These are phyloP conservation scores for Aspergillus sp. DNA, from an alignment of 2,329 filamentous ascomycete species.

Conservation along the genomic window DNA sequence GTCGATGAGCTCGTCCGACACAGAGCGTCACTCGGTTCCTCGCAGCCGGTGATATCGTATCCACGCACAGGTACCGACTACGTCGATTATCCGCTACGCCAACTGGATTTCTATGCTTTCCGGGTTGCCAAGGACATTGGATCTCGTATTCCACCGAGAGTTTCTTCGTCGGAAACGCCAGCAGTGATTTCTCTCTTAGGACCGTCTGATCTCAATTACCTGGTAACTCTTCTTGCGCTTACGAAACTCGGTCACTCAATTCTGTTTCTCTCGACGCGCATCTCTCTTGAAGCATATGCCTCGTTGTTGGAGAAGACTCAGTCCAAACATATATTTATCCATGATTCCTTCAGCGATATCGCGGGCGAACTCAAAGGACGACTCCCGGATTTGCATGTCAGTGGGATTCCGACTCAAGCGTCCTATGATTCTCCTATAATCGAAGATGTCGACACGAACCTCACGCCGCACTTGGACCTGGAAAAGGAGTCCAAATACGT, in stretches of 20 bases:
- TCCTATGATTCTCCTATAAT: conserved; percentile 14
- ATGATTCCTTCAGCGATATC: conserved; percentile 17
- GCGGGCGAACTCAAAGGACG: conserved; percentile 16
- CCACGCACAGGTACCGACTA: conserved; percentile 40
- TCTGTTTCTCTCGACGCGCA: conserved; percentile 49
- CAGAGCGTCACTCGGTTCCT: conserved; percentile 27
- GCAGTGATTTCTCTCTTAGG: conserved; percentile 46
- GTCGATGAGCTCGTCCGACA: conserved; percentile 36
- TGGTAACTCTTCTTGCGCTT: conserved; percentile 49
- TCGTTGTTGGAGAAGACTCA: conserved; percentile 41
- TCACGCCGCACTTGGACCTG: conserved; percentile 19
- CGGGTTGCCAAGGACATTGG: conserved; percentile 25
- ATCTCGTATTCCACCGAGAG: conserved; percentile 16
- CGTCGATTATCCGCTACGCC: conserved; percentile 42
- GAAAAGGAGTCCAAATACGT: conserved; percentile 25
- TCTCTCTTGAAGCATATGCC: conserved; percentile 46
- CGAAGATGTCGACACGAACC: conserved; percentile 13
- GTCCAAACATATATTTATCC: conserved; percentile 29
- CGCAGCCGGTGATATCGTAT: conserved; percentile 39
- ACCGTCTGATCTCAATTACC: conserved; percentile 49
- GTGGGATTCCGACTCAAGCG: conserved; percentile 19
- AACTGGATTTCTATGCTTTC: conserved; percentile 35
- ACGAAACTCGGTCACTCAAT: conserved; percentile 50
- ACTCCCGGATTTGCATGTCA: conserved; percentile 17
- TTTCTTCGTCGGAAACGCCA: conserved; percentile 20